These are phyloP conservation scores for Nicotiana knightiana DNA, from an alignment of 257 asterid species.

Conservation along the genomic window DNA sequence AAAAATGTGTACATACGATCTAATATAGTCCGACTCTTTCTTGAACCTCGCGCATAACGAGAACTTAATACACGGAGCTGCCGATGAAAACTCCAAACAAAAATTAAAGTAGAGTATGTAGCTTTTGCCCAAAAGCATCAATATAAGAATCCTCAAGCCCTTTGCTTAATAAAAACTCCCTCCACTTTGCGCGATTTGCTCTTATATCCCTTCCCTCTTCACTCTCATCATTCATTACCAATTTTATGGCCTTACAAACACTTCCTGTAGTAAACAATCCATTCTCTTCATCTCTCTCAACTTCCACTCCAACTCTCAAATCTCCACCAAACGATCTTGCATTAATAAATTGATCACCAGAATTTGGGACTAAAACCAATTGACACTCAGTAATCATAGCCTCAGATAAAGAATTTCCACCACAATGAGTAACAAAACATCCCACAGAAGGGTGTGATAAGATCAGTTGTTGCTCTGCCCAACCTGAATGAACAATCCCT, in stretches of 20 bases:
- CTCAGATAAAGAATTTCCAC: slow-evolving; percentile 25
- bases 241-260: slow-evolving; percentile 14
- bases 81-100: not conserved
- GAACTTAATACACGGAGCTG: too few species aligned
- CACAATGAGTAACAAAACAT: slow-evolving; percentile 32
- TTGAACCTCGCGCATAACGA: rapidly evolving
- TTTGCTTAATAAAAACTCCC: slow-evolving; percentile 16
- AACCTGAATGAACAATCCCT: slow-evolving; percentile 25
- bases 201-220: slow-evolving; percentile 19
- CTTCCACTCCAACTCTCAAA: slow-evolving; percentile 25
- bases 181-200: slow-evolving; percentile 23
- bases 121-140: slow-evolving; percentile 13
- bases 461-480: slow-evolving; percentile 34
- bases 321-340: slow-evolving; percentile 24
- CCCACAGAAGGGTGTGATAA: slow-evolving; percentile 27
- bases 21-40: too few species aligned
- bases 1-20: too few species aligned
- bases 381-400: slow-evolving; percentile 20
- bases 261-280: slow-evolving; percentile 22
- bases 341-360: slow-evolving; percentile 24
- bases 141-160: slow-evolving; percentile 22
- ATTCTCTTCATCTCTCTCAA: slow-evolving; percentile 27
- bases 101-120: not conserved
- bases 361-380: slow-evolving; percentile 26
- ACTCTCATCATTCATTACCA: slow-evolving; percentile 22